These are phyloP conservation scores for Wallacemonas sp. DNA, from an alignment of 208 protist genomes.

Conservation along the genomic window DNA sequence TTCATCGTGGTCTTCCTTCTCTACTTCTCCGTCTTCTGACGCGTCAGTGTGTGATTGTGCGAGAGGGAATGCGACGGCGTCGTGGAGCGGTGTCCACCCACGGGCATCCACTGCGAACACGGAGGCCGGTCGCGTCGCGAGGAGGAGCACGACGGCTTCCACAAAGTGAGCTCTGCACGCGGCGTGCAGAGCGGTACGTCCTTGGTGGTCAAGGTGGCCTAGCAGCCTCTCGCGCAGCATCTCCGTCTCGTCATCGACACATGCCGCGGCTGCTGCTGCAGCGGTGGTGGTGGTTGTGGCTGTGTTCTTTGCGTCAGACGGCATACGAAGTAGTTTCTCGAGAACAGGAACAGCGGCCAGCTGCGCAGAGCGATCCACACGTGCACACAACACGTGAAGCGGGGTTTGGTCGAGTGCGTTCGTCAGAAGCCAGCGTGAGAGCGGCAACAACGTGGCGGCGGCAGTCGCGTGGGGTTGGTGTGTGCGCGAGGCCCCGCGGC, in stretches of 20 bases:
- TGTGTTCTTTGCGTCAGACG: too few relatives aligned
- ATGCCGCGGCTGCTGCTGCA: too few relatives aligned
- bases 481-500: too few relatives aligned
- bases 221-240: conserved; percentile 15
- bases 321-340: conserved; percentile 19
- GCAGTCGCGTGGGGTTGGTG: too few relatives aligned
- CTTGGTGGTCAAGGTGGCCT: conserved; percentile 37
- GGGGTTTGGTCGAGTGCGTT: conserved; percentile 47
- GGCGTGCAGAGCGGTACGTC: conserved; percentile 58
- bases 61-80: conserved; percentile 22
- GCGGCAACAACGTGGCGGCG: not conserved
- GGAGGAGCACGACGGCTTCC: conserved; percentile 37
- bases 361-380: conserved; percentile 33
- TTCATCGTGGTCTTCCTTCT: conserved; percentile 4
- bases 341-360: conserved; percentile 38
- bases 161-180: conserved; percentile 52
- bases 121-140: conserved; percentile 19
- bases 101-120: conserved; percentile 43
- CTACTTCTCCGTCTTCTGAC: not conserved
- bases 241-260: conserved; percentile 13
- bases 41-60: not conserved
- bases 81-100: conserved; percentile 63
- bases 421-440: conserved; percentile 37
- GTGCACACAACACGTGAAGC: conserved; percentile 64
- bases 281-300: too few relatives aligned